Conservation (phyloP, 805 yeast species). For the Cyberlindnera sargentensis region DNA sequence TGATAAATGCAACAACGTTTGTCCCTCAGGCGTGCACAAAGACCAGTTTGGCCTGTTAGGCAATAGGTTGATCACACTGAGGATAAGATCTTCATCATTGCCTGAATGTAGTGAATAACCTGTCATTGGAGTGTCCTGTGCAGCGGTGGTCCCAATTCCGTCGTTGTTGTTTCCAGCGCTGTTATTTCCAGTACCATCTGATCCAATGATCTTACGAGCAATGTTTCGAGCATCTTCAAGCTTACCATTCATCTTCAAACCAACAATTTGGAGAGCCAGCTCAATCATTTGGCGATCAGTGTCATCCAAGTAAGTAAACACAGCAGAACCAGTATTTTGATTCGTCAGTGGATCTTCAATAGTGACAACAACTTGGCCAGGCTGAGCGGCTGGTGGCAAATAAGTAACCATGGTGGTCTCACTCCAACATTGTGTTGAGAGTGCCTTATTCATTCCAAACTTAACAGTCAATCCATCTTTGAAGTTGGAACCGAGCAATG, state of each 20-base stretch:
- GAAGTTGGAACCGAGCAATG: constrained; percentile 82
- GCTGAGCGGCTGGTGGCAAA: constrained; percentile 81
- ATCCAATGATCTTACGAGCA: constrained; percentile 84
- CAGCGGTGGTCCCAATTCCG: constrained; percentile 7
- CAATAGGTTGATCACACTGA: constrained; percentile 56
- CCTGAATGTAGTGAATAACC: constrained; percentile 1
- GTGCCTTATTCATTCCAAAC: constrained; percentile 75
- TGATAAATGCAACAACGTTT: constrained; percentile 83
- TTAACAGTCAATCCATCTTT: constrained; percentile 75
- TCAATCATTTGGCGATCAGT: constrained; percentile 93
- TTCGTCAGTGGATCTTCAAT: constrained; percentile 46
- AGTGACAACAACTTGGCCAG: constrained; percentile 91
- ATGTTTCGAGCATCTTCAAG: constrained; percentile 92
- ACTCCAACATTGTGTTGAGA: constrained; percentile 94
- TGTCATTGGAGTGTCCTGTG: constrained; percentile 1
- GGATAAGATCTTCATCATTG: constrained; percentile 33
- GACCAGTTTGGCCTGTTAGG: constrained; percentile 75
- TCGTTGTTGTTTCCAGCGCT: constrained; percentile 28
- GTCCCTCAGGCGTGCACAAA: constrained; percentile 75
- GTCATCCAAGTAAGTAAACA: constrained; percentile 91
- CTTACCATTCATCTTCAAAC: constrained; percentile 93
- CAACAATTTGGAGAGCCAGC: constrained; percentile 92
- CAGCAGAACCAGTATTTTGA: constrained; percentile 22
- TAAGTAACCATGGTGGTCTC: constrained; percentile 89
- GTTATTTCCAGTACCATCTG: constrained; percentile 27